Conservation (phyloP, 495 filamentous ascomycete genomes). For the Margaritispora aquatica region DNA sequence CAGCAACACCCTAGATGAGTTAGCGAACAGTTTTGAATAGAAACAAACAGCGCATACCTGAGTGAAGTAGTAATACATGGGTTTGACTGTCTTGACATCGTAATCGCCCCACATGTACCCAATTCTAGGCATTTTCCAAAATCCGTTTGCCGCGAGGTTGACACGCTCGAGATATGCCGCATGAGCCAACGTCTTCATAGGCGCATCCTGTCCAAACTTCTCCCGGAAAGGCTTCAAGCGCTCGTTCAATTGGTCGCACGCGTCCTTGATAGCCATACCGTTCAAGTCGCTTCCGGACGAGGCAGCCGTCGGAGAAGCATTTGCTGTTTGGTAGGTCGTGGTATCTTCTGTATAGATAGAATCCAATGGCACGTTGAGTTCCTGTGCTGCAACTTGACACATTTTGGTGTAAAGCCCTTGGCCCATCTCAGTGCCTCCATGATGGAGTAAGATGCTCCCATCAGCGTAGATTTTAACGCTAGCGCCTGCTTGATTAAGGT, state of each 20-base stretch:
- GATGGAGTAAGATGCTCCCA: slow-evolving; percentile 34
- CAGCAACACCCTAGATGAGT: slow-evolving; percentile 23
- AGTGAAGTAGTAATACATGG: slow-evolving; percentile 39
- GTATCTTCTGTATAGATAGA: slow-evolving; percentile 42
- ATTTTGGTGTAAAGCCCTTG: slow-evolving; percentile 36
- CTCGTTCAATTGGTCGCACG: slow-evolving; percentile 32
- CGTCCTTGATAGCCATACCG: slow-evolving; percentile 36
- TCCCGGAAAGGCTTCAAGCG: slow-evolving; percentile 29
- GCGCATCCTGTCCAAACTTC: slow-evolving; percentile 27
- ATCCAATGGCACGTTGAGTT: slow-evolving; percentile 32
- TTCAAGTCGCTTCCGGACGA: slow-evolving; percentile 37
- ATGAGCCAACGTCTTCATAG: slow-evolving; percentile 30
- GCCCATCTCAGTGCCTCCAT: slow-evolving; percentile 24
- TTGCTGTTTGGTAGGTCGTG: slow-evolving; percentile 38
- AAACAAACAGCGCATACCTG: slow-evolving; percentile 1
- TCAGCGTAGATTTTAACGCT: slow-evolving; percentile 35
- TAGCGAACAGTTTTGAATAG: background rate
- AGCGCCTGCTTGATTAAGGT: slow-evolving; percentile 35
- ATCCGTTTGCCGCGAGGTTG: slow-evolving; percentile 34
- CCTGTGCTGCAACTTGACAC: slow-evolving; percentile 34
- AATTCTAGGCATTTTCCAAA: slow-evolving; percentile 33
- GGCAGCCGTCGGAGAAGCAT: slow-evolving; percentile 34
- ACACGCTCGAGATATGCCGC: slow-evolving; percentile 33
- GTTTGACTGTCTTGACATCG: slow-evolving; percentile 23
- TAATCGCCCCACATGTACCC: slow-evolving; percentile 34